A percentile compares a stretch with the other conserved stretches of the same genome.
Conservation (phyloP, 495 filamentous ascomycete genomes). For the Margaritispora aquatica region DNA sequence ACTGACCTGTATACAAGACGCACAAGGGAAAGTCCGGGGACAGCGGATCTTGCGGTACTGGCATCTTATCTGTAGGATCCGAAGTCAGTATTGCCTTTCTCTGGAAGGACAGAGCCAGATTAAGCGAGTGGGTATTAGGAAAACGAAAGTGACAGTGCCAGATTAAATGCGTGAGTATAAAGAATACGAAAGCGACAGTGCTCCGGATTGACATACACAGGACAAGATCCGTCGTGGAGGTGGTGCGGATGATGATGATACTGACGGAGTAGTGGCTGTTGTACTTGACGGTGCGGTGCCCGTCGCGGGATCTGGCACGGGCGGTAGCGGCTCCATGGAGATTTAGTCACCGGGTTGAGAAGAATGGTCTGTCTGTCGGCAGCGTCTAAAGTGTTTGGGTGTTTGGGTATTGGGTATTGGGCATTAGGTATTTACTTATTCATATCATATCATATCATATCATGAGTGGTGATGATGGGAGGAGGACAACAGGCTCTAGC, state of each 20-base stretch:
- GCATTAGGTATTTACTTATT: not conserved
- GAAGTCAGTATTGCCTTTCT: not conserved
- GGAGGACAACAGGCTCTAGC: not conserved
- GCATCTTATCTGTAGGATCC: not conserved
- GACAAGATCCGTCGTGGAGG: not conserved
- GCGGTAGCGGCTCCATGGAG: not conserved
- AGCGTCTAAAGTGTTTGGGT: not conserved
- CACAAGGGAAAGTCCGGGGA: not conserved
- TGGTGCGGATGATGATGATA: not conserved
- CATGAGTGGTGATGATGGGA: not conserved
- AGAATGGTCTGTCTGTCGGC: not conserved
- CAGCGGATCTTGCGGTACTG: not conserved
- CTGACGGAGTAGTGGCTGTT: not conserved
- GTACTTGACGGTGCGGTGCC: not conserved
- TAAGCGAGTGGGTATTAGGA: not conserved
- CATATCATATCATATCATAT: no score
- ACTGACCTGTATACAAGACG: not conserved
- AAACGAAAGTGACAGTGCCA: not conserved
- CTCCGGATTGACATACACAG: not conserved
- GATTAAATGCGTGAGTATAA: no score
- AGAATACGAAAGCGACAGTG: no score
- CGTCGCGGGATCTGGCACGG: not conserved
- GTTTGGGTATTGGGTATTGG: not conserved
- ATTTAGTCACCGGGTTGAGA: not conserved
- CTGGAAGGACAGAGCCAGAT: not conserved